Evolutionary conservation across 1,284 basidiomycete genomes (phyloP).

Genomic region (Pholiota adiposa): DNA sequence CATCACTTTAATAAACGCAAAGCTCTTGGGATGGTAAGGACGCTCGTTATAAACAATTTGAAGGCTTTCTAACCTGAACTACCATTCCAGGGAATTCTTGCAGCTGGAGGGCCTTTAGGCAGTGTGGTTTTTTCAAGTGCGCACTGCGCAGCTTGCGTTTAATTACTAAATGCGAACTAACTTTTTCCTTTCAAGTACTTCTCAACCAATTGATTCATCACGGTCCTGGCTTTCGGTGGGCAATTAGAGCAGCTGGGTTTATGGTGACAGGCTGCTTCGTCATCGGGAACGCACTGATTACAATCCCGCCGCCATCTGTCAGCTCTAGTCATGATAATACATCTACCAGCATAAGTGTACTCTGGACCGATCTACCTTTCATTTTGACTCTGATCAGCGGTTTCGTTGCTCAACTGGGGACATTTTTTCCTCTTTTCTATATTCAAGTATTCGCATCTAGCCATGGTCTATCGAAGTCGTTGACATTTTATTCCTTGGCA

Average conservation of each 20-base stretch:
- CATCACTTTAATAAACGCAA: slow-evolving; percentile 23
- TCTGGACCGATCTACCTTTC: slow-evolving; percentile 1
- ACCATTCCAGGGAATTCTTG: slow-evolving; percentile 15
- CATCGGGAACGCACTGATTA: slow-evolving; percentile 15
- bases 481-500: slow-evolving; percentile 6
- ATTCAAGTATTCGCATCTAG: slow-evolving; percentile 8
- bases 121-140: slow-evolving; percentile 8
- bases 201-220: slow-evolving; percentile 23
- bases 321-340: background rate
- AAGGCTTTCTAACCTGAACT: background rate
- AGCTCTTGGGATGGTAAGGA: slow-evolving; percentile 18
- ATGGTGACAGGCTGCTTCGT: slow-evolving; percentile 19
- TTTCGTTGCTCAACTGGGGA: slow-evolving; percentile 1
- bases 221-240: slow-evolving; percentile 21
- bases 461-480: background rate
- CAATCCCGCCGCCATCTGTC: background rate
- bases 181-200: slow-evolving; percentile 20
- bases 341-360: background rate
- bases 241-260: slow-evolving; percentile 22
- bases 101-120: slow-evolving; percentile 11
- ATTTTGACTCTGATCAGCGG: slow-evolving; percentile 3
- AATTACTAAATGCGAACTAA: slow-evolving; percentile 6
- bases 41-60: background rate
- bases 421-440: slow-evolving; percentile 10
- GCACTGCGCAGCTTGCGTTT: background rate